Conservation (phyloP, 345 rosid genomes). For the Populus euphratica region DNA sequence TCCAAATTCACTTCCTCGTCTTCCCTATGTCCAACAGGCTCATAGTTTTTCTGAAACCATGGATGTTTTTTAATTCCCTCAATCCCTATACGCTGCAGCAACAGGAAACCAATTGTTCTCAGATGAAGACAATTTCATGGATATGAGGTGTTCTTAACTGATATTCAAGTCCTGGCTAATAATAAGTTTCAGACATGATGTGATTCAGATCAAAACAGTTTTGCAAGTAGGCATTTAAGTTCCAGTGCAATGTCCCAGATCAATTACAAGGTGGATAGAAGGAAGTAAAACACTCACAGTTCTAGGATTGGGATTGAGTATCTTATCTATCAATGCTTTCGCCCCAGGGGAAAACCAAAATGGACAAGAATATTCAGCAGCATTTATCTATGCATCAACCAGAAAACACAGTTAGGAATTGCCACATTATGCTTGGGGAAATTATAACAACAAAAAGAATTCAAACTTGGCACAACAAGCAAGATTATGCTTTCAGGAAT, state of each 20-base stretch:
- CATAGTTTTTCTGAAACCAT: slow-evolving; percentile 64
- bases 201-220: neutral
- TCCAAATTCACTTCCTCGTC: slow-evolving; percentile 68
- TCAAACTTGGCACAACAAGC: neutral
- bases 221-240: neutral
- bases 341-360: slow-evolving; percentile 74
- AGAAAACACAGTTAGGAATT: slow-evolving; percentile 11
- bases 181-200: neutral
- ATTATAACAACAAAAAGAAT: slow-evolving; percentile 2
- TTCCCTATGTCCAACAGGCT: slow-evolving; percentile 47
- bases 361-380: slow-evolving; percentile 74
- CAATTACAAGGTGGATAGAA: neutral
- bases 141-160: neutral
- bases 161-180: neutral
- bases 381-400: slow-evolving; percentile 52
- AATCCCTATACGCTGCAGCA: slow-evolving; percentile 72
- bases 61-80: slow-evolving; percentile 55
- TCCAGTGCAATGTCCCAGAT: neutral
- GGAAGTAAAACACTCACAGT: slow-evolving; percentile 59
- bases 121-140: neutral
- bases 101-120: slow-evolving; percentile 16
- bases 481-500: neutral
- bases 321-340: slow-evolving; percentile 60
- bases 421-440: slow-evolving; percentile 9
- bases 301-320: slow-evolving; percentile 73